Base-by-base conservation (phyloP, 768 basidiomycete genomes). In the Mycena alexandri region DNA sequence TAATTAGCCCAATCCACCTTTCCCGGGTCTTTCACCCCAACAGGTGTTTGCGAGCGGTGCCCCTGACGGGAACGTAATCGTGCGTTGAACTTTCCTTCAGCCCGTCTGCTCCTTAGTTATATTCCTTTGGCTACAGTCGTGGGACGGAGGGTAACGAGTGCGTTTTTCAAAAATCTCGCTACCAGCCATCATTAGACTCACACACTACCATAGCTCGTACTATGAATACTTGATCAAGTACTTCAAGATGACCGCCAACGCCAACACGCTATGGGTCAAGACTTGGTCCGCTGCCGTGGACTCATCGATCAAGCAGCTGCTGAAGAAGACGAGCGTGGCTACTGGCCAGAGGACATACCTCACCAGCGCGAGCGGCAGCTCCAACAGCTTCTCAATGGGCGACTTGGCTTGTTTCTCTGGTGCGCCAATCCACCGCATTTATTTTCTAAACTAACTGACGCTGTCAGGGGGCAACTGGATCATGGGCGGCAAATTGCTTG, bases 201-300 rank as follows among this genome's bases (percentile, higher is more conserved):
- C 21, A 54, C 4, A 44, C 34, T 42, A 6, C 22, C 56, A 3
- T 17, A 64, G 63, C 48, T 64, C 63, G 19, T 64, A 66, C 57
- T 66, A 44, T 14, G 65, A 66, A 46, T 66, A 66, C 57, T n/a
- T 66, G 21, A 52, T 66, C 65, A 66, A 66, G 48, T 60, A 59
- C 50, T 43, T 44, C 57, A 59, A 60, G 16, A 59, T 66, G 56
- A 66, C 65, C 19, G 58, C 56, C 46, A 66, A 59, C 22, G 65
- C 48, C 57, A 60, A 66, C 51, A 7, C 65, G 6, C 43, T 66
- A 8, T 66, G 56, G 56, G 65, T 48, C 22, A 54, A 52, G 21
- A 66, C 65, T 7, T 66, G 65, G 65, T 44, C 56, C 29, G 48
- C 65, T 34, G 65, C 65, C 65, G 58, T 66, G 14, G 65, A 66